Evolutionary conservation across 768 basidiomycete genomes (phyloP).

Genomic region (Hortiboletus flavorubellus): DNA sequence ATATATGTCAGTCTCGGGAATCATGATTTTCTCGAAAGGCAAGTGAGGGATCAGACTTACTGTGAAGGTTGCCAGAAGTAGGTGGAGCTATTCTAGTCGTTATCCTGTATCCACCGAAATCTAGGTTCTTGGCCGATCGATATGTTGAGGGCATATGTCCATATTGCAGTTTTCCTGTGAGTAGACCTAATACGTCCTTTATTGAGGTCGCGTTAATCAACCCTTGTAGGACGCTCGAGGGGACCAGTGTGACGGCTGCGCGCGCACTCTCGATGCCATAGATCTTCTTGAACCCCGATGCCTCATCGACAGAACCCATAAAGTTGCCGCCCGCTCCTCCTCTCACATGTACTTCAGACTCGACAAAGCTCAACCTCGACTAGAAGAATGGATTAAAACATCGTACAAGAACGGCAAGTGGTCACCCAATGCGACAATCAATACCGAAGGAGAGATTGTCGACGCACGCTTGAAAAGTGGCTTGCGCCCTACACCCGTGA

Average conservation of each 20-base stretch:
- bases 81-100: conserved; percentile 13
- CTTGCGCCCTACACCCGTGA: conserved; percentile 84
- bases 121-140: conserved; percentile 91
- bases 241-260: conserved; percentile 96
- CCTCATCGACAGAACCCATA: conserved; percentile 77
- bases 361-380: conserved; percentile 73
- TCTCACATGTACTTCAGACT: conserved; percentile 92
- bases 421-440: conserved; percentile 91
- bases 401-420: conserved; percentile 84
- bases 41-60: conserved; percentile 90
- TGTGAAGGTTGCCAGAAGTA: conserved; percentile 89
- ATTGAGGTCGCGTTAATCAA: background rate
- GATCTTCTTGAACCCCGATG: conserved; percentile 96
- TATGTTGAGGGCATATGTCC: conserved; percentile 99
- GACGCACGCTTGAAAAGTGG: conserved; percentile 87
- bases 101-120: conserved; percentile 8
- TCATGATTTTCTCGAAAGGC: conserved; percentile 72
- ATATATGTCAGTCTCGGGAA: conserved; percentile 83
- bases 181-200: conserved; percentile 13
- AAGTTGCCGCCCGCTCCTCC: conserved; percentile 69
- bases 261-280: conserved; percentile 87
- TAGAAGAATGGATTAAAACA: conserved; percentile 84
- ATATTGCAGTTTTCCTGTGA: conserved; percentile 80
- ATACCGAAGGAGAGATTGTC: conserved; percentile 81
- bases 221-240: conserved; percentile 82